A percentile compares a stretch with the other conserved stretches of the same genome.
These are phyloP conservation scores for Penicillium canariense DNA, from an alignment of 495 filamentous ascomycete genomes.

Conservation along the genomic window DNA sequence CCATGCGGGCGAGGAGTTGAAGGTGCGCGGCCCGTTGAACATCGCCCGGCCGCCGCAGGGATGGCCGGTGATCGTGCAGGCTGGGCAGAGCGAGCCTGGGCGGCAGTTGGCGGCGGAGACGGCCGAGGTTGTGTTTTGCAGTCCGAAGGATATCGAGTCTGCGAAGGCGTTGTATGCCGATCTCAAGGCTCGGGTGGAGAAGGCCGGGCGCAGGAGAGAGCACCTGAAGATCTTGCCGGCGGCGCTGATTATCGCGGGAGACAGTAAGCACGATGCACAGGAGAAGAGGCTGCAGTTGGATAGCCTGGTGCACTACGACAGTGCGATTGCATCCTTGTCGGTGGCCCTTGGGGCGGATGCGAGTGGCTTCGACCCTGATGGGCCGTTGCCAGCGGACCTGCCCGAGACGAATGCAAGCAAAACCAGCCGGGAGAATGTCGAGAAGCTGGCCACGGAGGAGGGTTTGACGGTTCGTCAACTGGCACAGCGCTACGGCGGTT, in stretches of 20 bases:
- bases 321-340: slow-evolving; percentile 53
- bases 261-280: slow-evolving; percentile 44
- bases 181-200: slow-evolving; percentile 46
- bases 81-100: slow-evolving; percentile 54
- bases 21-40: slow-evolving; percentile 49
- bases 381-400: slow-evolving; percentile 44
- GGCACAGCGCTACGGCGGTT: slow-evolving; percentile 50
- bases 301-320: slow-evolving; percentile 55
- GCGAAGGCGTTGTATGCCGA: slow-evolving; percentile 54
- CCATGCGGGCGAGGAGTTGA: slow-evolving; percentile 49
- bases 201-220: slow-evolving; percentile 41
- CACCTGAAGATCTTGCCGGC: slow-evolving; percentile 54
- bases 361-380: slow-evolving; percentile 47
- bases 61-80: slow-evolving; percentile 57
- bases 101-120: slow-evolving; percentile 53
- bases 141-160: slow-evolving; percentile 36
- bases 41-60: slow-evolving; percentile 54
- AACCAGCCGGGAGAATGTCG: slow-evolving; percentile 40
- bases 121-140: slow-evolving; percentile 53
- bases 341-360: slow-evolving; percentile 48
- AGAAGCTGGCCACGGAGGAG: slow-evolving; percentile 44
- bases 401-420: slow-evolving; percentile 56
- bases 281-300: slow-evolving; percentile 50
- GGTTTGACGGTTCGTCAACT: slow-evolving; percentile 49
- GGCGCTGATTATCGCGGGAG: slow-evolving; percentile 46